Evolutionary conservation across 2,329 filamentous ascomycete genomes (phyloP), one percentile per base, ranked within the genome.

Genomic region (Neofusicoccum cordaticola): DNA sequence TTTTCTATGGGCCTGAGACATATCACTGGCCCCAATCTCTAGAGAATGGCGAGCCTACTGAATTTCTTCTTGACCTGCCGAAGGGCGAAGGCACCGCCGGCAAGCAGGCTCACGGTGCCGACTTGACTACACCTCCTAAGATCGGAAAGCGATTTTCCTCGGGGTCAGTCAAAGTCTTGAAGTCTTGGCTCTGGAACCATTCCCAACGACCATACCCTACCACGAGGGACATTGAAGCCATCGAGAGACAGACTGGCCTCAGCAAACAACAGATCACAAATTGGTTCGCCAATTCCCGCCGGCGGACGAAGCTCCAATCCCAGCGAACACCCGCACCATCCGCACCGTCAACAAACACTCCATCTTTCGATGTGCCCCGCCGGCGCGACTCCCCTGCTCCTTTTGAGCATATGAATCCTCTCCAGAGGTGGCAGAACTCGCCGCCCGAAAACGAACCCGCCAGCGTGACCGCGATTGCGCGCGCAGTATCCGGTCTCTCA

Each of bases 271-370:
- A 73, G 13, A 68, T 73, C 1, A 65, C 68, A 4, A 73, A 72
- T 8, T 73, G 72, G 72, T 72, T 73, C 19, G 71, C 71, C 4
- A 73, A 73, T 39, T 69, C 72, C 2, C 68, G 71, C 56, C 68
- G 72, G 2, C 68, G 72, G 13, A 70, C 67, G 19, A 71, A 72
- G 17, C 63, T 70, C 27, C 68, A 68, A 31, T 66, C 42, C 35
- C 44, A 17, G 2, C 44, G 17, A 22, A 62, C 63, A 31, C 65
- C 47, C 8, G 62, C 50, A 47, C 44, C 9, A 47, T 2, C 4
- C 17, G 44, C 17, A 12, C 44, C 44, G n/a, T 47, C 44, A 4
- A 12, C 66, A 62, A 5, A 7, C 27, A 31, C 27, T 7, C 27
- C 27, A 5, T 31, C 27, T 31, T 5, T 31, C 27, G 27, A 31